Conservation (phyloP, 257 asterid species). For the Euphrasia confusa region DNA sequence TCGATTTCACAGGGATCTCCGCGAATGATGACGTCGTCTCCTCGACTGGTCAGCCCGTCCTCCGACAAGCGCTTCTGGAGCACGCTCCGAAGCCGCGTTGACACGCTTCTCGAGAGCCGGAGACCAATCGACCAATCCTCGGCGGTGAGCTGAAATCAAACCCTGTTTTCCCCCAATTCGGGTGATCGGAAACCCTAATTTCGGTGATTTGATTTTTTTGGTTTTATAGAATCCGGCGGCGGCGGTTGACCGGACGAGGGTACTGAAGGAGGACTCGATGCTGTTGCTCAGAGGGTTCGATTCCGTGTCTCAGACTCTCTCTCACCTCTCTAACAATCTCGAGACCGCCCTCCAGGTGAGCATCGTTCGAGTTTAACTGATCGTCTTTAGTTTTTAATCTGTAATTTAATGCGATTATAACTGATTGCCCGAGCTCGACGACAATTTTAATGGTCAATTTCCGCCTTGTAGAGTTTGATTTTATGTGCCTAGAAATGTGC, state of each 20-base stretch:
- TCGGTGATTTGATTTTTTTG: not conserved
- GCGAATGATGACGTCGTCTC: constrained; percentile 37
- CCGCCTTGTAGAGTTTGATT: not conserved
- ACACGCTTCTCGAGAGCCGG: constrained; percentile 55
- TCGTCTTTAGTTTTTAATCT: not conserved
- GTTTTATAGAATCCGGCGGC: constrained; percentile 42
- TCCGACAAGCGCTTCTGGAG: constrained; percentile 88
- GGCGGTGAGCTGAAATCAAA: constrained; percentile 20
- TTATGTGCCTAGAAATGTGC: constrained; percentile 6
- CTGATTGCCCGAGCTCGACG: no score
- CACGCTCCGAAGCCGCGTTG: constrained; percentile 62
- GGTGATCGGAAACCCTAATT: constrained; percentile 4
- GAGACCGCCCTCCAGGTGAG: constrained; percentile 80
- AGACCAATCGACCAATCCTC: constrained; percentile 32
- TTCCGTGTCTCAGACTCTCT: constrained; percentile 70
- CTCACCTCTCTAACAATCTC: constrained; percentile 64
- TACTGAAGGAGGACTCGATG: constrained; percentile 46
- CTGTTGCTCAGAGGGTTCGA: constrained; percentile 50
- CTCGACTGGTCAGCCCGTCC: constrained; percentile 53
- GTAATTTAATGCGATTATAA: no score
- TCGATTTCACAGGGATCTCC: constrained; percentile 43
- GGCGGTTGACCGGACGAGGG: constrained; percentile 33
- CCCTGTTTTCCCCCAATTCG: not conserved
- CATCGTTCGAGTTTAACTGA: not conserved
- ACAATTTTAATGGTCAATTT: no score